Percentiles rank a stretch among this genome's conserved stretches.
phyloP scores from a whole-genome alignment of 257 asterid genomes.

The Hygrophila difformis region DNA sequence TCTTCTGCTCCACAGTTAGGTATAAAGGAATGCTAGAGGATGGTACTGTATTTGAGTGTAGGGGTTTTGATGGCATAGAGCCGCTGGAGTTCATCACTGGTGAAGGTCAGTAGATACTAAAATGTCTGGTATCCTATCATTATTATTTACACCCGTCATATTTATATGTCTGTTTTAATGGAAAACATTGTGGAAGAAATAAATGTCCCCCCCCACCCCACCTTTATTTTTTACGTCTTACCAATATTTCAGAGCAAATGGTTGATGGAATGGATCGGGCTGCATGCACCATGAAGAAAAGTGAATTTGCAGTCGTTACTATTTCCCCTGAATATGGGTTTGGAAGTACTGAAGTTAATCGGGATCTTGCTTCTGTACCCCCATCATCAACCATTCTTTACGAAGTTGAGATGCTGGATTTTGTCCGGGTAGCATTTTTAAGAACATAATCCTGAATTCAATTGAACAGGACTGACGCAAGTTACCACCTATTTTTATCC shows the following conservation, averaged over 20 bases:
- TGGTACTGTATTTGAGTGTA: constrained; percentile 51
- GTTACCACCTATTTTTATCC: too few species aligned
- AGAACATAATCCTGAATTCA: too few species aligned
- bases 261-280: constrained; percentile 60
- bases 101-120: constrained; percentile 40
- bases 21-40: constrained; percentile 58
- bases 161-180: background rate
- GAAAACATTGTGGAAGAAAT: too few species aligned
- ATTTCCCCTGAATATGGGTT: constrained; percentile 52
- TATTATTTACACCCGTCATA: too few species aligned
- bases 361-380: constrained; percentile 42
- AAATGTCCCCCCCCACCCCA: too few species aligned
- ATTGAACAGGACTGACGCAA: too few species aligned
- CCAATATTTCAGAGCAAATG: constrained; percentile 57
- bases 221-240: constrained; percentile 10
- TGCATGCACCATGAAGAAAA: constrained; percentile 54
- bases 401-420: constrained; percentile 72
- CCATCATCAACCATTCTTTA: constrained; percentile 48
- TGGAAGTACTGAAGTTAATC: constrained; percentile 43
- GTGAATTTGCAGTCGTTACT: constrained; percentile 45
- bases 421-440: constrained; percentile 40
- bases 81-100: constrained; percentile 52
- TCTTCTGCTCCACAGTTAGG: constrained; percentile 35
- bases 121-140: background rate
- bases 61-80: constrained; percentile 41